Conservation (phyloP, 495 filamentous ascomycete species). For the Articulospora tetracladia region DNA sequence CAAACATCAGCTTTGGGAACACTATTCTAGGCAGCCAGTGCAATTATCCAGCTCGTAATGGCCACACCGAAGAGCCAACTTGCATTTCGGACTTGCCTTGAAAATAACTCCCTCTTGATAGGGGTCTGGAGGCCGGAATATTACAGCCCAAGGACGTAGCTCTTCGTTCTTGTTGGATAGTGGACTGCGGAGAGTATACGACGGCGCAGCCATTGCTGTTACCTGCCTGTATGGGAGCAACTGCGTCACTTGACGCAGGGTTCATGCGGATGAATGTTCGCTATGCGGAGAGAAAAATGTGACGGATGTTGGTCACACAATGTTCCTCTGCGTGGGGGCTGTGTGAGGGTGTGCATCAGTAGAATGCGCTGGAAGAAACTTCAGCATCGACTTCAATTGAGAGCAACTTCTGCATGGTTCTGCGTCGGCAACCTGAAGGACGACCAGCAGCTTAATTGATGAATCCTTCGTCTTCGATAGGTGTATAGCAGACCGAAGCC, state of each 20-base stretch:
- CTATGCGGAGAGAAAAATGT: neutral
- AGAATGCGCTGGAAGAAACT: neutral
- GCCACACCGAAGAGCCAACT: neutral
- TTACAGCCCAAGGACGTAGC: too few relatives aligned
- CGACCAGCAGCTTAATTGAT: neutral
- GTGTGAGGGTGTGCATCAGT: conserved; percentile 2
- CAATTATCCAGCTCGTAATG: neutral
- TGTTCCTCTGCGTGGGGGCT: conserved; percentile 1
- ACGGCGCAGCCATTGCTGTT: neutral
- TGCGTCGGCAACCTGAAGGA: neutral
- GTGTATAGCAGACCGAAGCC: neutral
- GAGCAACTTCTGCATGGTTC: too few relatives aligned
- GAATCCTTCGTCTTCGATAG: neutral
- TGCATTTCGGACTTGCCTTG: neutral
- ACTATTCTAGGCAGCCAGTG: neutral
- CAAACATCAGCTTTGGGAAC: neutral
- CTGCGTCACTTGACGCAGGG: conserved; percentile 16
- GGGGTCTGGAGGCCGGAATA: too few relatives aligned
- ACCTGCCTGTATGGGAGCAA: neutral
- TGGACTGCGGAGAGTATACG: too few relatives aligned
- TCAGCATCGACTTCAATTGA: neutral
- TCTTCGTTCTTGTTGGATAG: neutral
- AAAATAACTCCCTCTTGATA: too few relatives aligned
- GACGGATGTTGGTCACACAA: neutral
- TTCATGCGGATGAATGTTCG: conserved; percentile 1